phyloP scores from a whole-genome alignment of 495 filamentous ascomycete genomes.

The Lasiosphaeria miniovina region DNA sequence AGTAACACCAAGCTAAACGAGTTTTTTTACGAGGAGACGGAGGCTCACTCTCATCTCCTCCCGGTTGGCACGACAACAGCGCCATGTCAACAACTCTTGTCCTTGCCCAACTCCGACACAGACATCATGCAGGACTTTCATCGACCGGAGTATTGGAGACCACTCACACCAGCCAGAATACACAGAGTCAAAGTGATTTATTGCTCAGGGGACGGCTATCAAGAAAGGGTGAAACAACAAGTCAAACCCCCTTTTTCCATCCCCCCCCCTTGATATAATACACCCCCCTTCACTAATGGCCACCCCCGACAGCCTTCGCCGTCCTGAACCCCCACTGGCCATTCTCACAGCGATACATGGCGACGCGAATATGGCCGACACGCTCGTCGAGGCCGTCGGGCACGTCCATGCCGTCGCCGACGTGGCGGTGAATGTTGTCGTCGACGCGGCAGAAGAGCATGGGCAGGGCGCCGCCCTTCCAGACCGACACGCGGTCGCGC shows the following conservation, averaged over 20 bases:
- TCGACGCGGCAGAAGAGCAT: conserved; percentile 40
- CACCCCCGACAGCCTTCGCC: not conserved
- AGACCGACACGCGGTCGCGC: conserved; percentile 32
- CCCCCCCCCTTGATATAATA: not conserved
- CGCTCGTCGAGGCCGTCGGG: conserved; percentile 32
- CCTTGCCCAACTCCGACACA: too few species aligned
- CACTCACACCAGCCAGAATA: too few species aligned
- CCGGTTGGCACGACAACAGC: too few species aligned
- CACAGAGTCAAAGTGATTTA: too few species aligned
- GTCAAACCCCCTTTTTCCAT: not conserved
- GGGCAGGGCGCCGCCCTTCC: conserved; percentile 38
- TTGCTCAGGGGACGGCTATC: too few species aligned
- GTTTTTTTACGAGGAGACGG: too few species aligned
- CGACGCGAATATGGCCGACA: conserved; percentile 30
- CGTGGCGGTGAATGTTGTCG: conserved; percentile 29
- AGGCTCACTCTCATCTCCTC: too few species aligned
- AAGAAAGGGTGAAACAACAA: too few species aligned
- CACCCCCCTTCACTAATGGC: not conserved
- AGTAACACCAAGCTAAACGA: too few species aligned
- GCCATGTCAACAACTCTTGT: too few species aligned
- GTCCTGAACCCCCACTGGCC: conserved; percentile 36
- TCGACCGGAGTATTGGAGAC: too few species aligned
- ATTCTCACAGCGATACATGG: conserved; percentile 28
- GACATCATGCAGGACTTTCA: too few species aligned
- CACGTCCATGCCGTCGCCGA: conserved; percentile 34